Evolutionary conservation across 495 filamentous ascomycete species (phyloP), one percentile per base, ranked within the genome.

Genomic region (Lasiosphaeris hirsuta): DNA sequence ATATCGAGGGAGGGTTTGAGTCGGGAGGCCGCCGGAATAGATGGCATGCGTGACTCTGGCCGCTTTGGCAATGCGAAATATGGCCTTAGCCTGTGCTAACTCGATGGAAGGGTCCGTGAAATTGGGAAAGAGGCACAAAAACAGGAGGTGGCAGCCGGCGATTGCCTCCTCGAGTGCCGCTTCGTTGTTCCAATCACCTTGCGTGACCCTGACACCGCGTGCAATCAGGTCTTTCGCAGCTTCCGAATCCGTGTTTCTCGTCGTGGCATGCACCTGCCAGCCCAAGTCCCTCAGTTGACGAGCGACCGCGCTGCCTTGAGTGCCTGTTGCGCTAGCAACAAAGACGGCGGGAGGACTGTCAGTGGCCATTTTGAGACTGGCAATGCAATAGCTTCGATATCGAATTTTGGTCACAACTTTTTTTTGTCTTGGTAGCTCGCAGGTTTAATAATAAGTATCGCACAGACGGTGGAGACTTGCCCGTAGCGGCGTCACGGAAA

Each of bases 261-360:
- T 72, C 7, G 78, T 72, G 11, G 76, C 70, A 49, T 75, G 71
- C 37, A 81, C 69, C 13, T 56, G 48, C 65, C 69, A 69, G 14
- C 63, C 67, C 2, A 72, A 30, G 18, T 67, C 51, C 18, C 72
- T 67, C 10, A 83, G 69, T 34, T 75, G 67, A 19, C 68, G 59
- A 54, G 67, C 67, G 15, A 80, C 58, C 17, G 72, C 75, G 18
- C 69, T 66, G 45, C 81, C 81, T 64, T 80, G 78, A 19, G 68
- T 65, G 47, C 81, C 81, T 7, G 78, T 84, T 15, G 77, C 81
- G 43, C 70, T 70, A 57, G 70, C 69, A 49, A 81, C 69, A 59
- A 80, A 77, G 35, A 74, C 71, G 33, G 59, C 67, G 1, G 62
- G 53, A 9, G 42, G 37, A 30, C 23, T 30, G 23, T 36, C 47